Conservation (phyloP, 768 basidiomycete species). For the Amanita jacksonii region DNA sequence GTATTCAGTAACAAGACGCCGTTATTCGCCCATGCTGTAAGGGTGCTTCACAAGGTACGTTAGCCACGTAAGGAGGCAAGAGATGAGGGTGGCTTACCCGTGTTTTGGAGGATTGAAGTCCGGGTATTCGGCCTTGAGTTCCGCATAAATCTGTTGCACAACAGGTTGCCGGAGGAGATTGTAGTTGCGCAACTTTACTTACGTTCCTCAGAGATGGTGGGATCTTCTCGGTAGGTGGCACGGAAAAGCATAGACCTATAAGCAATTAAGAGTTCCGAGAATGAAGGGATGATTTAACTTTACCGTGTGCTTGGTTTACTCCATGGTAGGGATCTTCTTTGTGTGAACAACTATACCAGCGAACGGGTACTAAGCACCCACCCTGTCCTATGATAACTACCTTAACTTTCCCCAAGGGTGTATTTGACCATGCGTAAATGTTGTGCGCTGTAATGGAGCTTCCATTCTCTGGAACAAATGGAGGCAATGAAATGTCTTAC, state of each 20-base stretch:
- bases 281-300: conserved; percentile 13
- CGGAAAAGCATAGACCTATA: conserved; percentile 84
- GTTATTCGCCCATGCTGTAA: conserved; percentile 71
- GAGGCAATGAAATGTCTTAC: conserved; percentile 34
- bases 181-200: conserved; percentile 14
- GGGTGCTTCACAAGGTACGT: conserved; percentile 41
- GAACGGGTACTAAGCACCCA: conserved; percentile 10
- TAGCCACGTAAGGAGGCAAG: conserved; percentile 6
- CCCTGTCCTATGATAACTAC: conserved; percentile 83
- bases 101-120: conserved; percentile 72
- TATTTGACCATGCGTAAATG: conserved; percentile 89
- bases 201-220: conserved; percentile 85
- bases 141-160: conserved; percentile 64
- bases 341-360: not conserved
- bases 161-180: not conserved
- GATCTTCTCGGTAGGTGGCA: conserved; percentile 61
- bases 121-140: conserved; percentile 77
- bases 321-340: conserved; percentile 86
- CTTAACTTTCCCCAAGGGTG: conserved; percentile 74
- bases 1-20: conserved; percentile 91
- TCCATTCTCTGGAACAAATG: conserved; percentile 1
- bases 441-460: conserved; percentile 41
- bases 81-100: conserved; percentile 45
- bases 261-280: conserved; percentile 11
- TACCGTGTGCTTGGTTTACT: conserved; percentile 77